Conservation (phyloP, 225 moss, liverwort and hornwort genomes). For the Pseudoscleropodium purum region DNA sequence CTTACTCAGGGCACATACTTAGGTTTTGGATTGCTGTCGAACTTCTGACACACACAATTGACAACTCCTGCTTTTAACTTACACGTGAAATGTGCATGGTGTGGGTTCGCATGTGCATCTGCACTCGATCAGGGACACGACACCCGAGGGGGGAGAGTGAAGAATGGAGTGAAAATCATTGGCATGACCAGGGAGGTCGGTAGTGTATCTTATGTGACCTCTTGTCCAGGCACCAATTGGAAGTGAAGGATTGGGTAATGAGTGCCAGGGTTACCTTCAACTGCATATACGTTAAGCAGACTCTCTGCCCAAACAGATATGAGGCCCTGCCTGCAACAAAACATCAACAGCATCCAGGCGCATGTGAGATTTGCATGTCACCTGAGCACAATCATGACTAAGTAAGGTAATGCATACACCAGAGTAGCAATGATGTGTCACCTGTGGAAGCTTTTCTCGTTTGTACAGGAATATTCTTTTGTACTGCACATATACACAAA, state of each 20-base stretch:
- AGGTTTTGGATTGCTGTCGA: neutral
- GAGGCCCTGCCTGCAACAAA: slow-evolving; percentile 42
- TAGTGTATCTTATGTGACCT: neutral
- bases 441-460: neutral
- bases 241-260: slow-evolving; percentile 28
- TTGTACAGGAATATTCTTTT: neutral
- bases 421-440: neutral
- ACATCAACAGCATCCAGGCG: neutral
- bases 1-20: neutral
- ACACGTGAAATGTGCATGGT: neutral
- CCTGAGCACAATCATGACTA: neutral
- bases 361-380: neutral
- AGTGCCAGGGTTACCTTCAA: slow-evolving; percentile 38
- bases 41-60: neutral
- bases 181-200: neutral
- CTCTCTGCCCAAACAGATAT: slow-evolving; percentile 55
- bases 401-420: neutral
- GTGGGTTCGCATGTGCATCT: neutral
- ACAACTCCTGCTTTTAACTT: neutral
- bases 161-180: neutral
- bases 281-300: slow-evolving; percentile 30
- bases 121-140: neutral
- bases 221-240: slow-evolving; percentile 7
- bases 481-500: neutral
- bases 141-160: neutral